Conservation (phyloP, 2,329 filamentous ascomycete species). For the Botrytis tulipae region DNA sequence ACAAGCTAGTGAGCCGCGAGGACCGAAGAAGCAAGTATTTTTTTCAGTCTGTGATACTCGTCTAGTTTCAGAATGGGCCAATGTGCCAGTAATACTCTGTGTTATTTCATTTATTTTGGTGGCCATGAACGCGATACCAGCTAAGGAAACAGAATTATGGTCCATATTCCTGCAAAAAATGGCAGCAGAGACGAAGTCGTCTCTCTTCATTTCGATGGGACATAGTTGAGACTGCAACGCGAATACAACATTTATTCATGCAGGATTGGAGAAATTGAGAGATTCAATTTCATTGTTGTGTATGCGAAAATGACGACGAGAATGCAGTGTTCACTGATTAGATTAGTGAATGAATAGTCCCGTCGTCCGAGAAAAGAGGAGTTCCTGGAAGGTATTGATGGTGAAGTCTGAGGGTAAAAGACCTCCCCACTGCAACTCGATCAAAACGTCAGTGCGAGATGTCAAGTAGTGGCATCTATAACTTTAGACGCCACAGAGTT, state of each 20-base stretch:
- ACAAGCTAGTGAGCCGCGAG: conserved; percentile 8
- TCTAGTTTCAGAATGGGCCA: conserved; percentile 1
- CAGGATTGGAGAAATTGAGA: not conserved
- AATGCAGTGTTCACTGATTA: not conserved
- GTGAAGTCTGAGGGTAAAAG: not conserved
- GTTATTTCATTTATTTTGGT: not conserved
- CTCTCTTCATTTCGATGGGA: not conserved
- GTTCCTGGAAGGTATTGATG: not conserved
- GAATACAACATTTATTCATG: not conserved
- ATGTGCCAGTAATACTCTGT: not conserved
- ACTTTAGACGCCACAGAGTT: not conserved
- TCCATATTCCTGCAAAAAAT: not conserved
- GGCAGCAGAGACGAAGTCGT: not conserved
- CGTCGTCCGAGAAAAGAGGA: not conserved
- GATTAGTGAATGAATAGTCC: not conserved
- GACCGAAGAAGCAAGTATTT: not conserved
- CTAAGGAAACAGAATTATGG: not conserved
- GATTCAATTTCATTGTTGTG: not conserved
- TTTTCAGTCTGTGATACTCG: conserved; percentile 9
- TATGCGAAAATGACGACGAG: not conserved
- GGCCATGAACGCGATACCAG: not conserved
- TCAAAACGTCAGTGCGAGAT: conserved; percentile 7
- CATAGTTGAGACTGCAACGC: not conserved
- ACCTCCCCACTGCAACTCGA: not conserved
- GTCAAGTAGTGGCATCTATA: conserved; percentile 2